phyloP scores from a whole-genome alignment of 2,329 filamentous ascomycete genomes.

The Hymenoscyphus fraxineus region DNA sequence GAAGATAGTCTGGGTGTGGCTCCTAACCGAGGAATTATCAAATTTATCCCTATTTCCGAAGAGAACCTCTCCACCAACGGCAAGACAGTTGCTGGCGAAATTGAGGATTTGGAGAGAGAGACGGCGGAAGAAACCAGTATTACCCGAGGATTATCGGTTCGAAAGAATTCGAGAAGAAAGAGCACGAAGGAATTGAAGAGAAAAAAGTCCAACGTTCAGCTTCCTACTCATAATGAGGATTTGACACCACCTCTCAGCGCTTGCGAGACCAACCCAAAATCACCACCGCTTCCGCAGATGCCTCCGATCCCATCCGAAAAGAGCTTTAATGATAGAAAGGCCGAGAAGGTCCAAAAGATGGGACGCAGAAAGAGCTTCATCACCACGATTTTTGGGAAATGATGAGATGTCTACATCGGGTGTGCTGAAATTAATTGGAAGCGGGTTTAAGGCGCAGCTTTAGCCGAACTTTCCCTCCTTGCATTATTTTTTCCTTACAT shows the following conservation, averaged over 20 bases:
- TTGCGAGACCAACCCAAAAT: conserved; percentile 17
- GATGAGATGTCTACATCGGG: background rate
- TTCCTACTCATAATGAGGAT: conserved; percentile 27
- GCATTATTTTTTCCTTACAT: background rate
- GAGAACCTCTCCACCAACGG: conserved; percentile 70
- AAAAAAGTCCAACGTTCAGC: conserved; percentile 23
- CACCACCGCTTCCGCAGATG: conserved; percentile 14
- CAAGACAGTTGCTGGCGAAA: conserved; percentile 64
- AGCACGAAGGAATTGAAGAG: conserved; percentile 38
- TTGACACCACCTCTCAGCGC: conserved; percentile 19
- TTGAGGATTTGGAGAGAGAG: conserved; percentile 47
- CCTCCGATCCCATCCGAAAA: conserved; percentile 24
- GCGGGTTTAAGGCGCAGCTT: background rate
- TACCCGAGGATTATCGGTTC: conserved; percentile 22
- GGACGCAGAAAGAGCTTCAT: conserved; percentile 47
- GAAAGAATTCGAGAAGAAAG: conserved; percentile 34
- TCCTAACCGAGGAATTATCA: conserved; percentile 64
- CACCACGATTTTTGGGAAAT: conserved; percentile 40
- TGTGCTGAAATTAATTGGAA: background rate
- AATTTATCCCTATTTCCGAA: conserved; percentile 66
- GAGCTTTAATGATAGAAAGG: conserved; percentile 23
- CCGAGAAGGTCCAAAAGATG: conserved; percentile 33
- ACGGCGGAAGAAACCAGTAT: conserved; percentile 15
- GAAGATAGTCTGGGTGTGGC: conserved; percentile 65
- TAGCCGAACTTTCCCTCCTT: background rate